Evolutionary conservation across 2,329 filamentous ascomycete genomes (phyloP), one percentile per base, ranked within the genome.

Genomic region (Aspergillus awamori): DNA sequence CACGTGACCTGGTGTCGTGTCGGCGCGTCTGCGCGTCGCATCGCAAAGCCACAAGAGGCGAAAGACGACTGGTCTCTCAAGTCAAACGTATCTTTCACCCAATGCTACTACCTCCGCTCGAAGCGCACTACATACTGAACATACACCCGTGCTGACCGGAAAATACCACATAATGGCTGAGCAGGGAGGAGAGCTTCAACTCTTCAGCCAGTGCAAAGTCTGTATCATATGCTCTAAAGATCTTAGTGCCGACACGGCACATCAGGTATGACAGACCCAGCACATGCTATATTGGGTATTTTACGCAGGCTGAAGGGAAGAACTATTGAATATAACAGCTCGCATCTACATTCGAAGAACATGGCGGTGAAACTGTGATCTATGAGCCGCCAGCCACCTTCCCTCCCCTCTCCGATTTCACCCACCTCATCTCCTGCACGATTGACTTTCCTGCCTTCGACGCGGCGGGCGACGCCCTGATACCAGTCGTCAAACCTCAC

Each of bases 401-500:
- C 39, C 73, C 74, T 15, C 67, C 76, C 3, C 72, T 84, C 11
- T 70, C 76, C 47, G 75, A 82, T 57, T 80, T 87, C 62, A 88
- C 84, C 6, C 88, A 91, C 73, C 85, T 92, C 62, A 81, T 92
- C 65, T 85, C 93, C 59, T 87, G 88, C 61, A 94, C 90, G 1
- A 90, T 92, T 76, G 93, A 99, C 74, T 99, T 99, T 69, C 88
- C 91, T n/a, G 87, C 94, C 70, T 98, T 95, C 74, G 82, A 86
- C 62, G 84, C 86, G 63, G 88, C 92, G 1, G 84, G 89, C 65
- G 89, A 92, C 52, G 81, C 86, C 65, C 89, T 96, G 83, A 89
- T 95, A 53, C 90, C 92, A 10, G 90, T 98, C 1, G 88, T 98
- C 28, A 93, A 88, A 65, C 87, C 91, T 3, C 81, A 85, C 59